phyloP scores from a whole-genome alignment of 2,329 filamentous ascomycete genomes.

The Fusarium ambrosium region DNA sequence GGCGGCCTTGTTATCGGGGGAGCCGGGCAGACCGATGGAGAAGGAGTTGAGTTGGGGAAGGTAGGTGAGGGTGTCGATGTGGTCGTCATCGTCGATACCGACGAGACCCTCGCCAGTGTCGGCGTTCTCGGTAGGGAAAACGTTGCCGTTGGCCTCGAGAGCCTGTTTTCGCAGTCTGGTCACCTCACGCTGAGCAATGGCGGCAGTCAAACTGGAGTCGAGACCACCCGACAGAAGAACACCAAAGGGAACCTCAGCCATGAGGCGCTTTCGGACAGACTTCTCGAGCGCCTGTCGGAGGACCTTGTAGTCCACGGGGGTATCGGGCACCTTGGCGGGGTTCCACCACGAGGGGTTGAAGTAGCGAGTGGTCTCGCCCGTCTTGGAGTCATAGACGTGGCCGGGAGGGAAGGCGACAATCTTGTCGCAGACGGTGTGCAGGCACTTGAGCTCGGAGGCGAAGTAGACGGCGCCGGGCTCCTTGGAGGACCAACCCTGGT shows the following conservation, averaged over 20 bases:
- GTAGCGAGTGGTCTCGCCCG: constrained; percentile 86
- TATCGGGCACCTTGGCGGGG: constrained; percentile 80
- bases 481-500: constrained; percentile 90
- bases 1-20: constrained; percentile 92
- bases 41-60: constrained; percentile 98
- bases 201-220: constrained; percentile 93
- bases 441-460: constrained; percentile 94
- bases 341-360: constrained; percentile 96
- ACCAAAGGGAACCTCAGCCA: constrained; percentile 99
- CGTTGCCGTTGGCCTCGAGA: constrained; percentile 60
- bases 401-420: constrained; percentile 95
- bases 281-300: constrained; percentile 88
- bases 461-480: constrained; percentile 92
- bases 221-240: constrained; percentile 95
- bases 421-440: constrained; percentile 94
- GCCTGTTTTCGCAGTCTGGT: constrained; percentile 79
- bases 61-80: constrained; percentile 89
- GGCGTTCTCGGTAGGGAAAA: constrained; percentile 65
- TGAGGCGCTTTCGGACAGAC: constrained; percentile 94
- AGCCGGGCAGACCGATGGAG: constrained; percentile 94
- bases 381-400: constrained; percentile 95
- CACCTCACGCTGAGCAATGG: constrained; percentile 95
- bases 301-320: constrained; percentile 84
- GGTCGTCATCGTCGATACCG: constrained; percentile 93
- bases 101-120: constrained; percentile 81